Evolutionary conservation across 345 rosid genomes (phyloP), one percentile per base, ranked within the genome.

Genomic region (Lepidium didymum): DNA sequence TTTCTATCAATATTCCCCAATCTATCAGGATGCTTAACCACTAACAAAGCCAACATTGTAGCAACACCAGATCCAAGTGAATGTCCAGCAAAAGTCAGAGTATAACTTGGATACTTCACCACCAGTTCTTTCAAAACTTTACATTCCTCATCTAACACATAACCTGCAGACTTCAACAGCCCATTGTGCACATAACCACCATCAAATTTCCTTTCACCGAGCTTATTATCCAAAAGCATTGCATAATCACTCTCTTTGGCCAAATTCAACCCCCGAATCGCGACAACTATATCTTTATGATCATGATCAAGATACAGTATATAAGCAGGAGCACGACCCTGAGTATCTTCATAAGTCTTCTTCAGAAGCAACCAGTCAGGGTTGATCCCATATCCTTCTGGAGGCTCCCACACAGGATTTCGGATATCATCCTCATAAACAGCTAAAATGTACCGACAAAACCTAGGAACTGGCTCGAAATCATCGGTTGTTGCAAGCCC

Each of bases 141-240:
- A 70, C 85, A 81, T 62, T 94, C 99, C 25, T 83, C 82, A 67
- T 94, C 90, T 56, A 94, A 79, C 67, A 91, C 84, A 84, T 89
- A 86, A 13, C 78, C 93, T 8, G 95, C 97, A 73, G 99, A 91
- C 76, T 87, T 94, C 81, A 91, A 49, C 10, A 94, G 80, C 59
- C 97, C 99, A 50, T 89, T 94, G 61, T 94, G 99, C 53, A 94
- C 99, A 79, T 87, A 91, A 5, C 99, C 99, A 33, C 96, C 95
- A 75, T 86, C 95, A 35, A 91, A 84, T 57, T 79, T 91, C 84
- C 56, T 85, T 74, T 84, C 51, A 62, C 99, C 99, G 21, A 94
- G 79, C 73, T 84, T 91, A 71, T 87, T 94, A 79, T 94, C 97
- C 85, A 89, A 76, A 47, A 94, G 84, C 61, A 87, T 55, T 12